Conservation (phyloP, 805 yeast genomes). For the Myxozyma lipomycoides region DNA sequence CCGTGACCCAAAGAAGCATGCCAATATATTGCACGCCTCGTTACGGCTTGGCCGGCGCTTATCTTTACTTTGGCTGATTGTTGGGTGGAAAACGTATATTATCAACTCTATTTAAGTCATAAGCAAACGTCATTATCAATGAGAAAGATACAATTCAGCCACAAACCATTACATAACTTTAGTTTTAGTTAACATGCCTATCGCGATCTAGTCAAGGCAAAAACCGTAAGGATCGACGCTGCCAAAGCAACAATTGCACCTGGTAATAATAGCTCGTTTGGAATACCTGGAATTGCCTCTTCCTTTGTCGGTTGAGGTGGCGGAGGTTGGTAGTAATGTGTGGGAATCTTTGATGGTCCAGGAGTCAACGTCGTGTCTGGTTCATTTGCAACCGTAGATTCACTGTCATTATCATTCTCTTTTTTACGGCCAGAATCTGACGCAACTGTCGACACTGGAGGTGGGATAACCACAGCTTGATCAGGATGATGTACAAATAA, state of each 20-base stretch:
- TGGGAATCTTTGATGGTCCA: neutral
- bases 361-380: neutral
- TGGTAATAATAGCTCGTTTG: constrained; percentile 60
- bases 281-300: constrained; percentile 50
- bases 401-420: neutral
- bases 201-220: constrained; percentile 45
- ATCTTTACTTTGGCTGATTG: no score
- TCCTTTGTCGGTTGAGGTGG: constrained; percentile 7
- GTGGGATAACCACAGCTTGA: constrained; percentile 37
- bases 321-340: constrained; percentile 11
- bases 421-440: constrained; percentile 24
- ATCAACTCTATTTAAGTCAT: no score
- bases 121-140: no score
- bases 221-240: constrained; percentile 53
- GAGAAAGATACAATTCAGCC: no score
- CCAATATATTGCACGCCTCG: no score
- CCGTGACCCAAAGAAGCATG: no score
- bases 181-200: no score
- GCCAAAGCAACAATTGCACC: constrained; percentile 60
- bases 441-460: constrained; percentile 11
- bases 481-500: constrained; percentile 67
- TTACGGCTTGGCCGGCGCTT: no score
- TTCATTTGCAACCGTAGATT: neutral
- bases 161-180: no score
- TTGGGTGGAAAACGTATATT: no score